Base-by-base conservation (phyloP, 305 asterid genomes). In the Fraxinus baroniana region DNA sequence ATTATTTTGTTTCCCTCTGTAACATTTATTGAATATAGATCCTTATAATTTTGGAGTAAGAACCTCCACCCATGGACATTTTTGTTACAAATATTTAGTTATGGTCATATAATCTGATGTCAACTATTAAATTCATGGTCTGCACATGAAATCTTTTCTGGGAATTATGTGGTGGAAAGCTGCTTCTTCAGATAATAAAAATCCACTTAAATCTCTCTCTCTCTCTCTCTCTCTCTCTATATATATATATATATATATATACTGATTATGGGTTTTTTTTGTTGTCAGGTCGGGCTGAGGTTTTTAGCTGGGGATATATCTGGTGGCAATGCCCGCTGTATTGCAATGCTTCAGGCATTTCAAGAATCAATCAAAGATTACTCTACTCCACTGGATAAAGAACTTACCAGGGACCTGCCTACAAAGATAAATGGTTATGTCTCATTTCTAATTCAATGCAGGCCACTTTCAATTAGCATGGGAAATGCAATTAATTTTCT, bases 381-480 rank as follows among this genome's bases (percentile, higher is more conserved):
- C 87, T 84, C 92, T 4, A 91, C 97, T 28, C 98, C 98, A 80
- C 92, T 91, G 20, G 93, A 90, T 83, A 91, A 91, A 87, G 83
- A 90, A 73, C 92, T 94, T 30, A 90, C 88, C 79, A 91, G 97
- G 89, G 98, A 93, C 94, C 81, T 90, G 85, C 90, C 97, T 75
- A 80, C 92, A 28, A 94, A 92, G 86, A 86, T 94, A 80, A 94
- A 89, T 85, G 84, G 91, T 79, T 87, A 89, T 33, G 90, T 94
- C 46, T 91, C 96, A 62, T 94, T 91, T 81, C 86, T 93, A 88
- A 91, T 90, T 37, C 95, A 91, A 78, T 94, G 98, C 87, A 89
- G 98, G 82, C 98, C 97, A 83, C 97, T 94, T 84, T 93, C 98
- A 41, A 88, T 94, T 75, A 92, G 95, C 90, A 94, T 94, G 98